A percentile compares a stretch with the other conserved stretches of the same genome.
Evolutionary conservation across 2,329 filamentous ascomycete species (phyloP).

Genomic region (Aspergillus sojae): DNA sequence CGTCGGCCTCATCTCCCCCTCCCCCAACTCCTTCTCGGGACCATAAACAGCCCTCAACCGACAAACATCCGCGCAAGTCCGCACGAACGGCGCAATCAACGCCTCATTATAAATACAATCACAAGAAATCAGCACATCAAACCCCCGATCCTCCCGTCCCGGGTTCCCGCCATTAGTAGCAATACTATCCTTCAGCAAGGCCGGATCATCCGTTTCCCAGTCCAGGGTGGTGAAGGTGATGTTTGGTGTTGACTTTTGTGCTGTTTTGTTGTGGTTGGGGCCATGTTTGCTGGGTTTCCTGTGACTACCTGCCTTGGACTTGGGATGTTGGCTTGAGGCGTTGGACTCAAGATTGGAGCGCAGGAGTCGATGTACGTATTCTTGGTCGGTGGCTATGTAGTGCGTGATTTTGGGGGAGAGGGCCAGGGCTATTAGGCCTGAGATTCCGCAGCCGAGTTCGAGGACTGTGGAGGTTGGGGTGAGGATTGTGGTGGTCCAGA

Average conservation of each 20-base stretch:
- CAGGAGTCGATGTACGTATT: constrained; percentile 78
- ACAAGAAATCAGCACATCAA: constrained; percentile 79
- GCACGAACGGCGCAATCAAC: constrained; percentile 78
- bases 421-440: constrained; percentile 73
- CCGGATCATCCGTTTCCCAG: constrained; percentile 69
- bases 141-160: constrained; percentile 45
- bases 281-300: constrained; percentile 6
- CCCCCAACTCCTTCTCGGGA: neutral
- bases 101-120: constrained; percentile 96
- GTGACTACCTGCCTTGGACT: constrained; percentile 14
- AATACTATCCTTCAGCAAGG: constrained; percentile 40
- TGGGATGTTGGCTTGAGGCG: neutral
- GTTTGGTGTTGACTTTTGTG: constrained; percentile 28
- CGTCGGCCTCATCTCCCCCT: constrained; percentile 48
- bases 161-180: constrained; percentile 14
- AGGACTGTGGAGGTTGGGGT: constrained; percentile 62
- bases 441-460: constrained; percentile 88
- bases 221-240: constrained; percentile 69
- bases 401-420: constrained; percentile 62
- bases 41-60: constrained; percentile 51
- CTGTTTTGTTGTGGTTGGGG: neutral
- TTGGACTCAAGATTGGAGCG: constrained; percentile 69
- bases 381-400: constrained; percentile 85
- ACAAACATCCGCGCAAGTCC: constrained; percentile 77
- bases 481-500: constrained; percentile 62